phyloP scores from a whole-genome alignment of 2,329 filamentous ascomycete species.

The Cladosporium velox region DNA sequence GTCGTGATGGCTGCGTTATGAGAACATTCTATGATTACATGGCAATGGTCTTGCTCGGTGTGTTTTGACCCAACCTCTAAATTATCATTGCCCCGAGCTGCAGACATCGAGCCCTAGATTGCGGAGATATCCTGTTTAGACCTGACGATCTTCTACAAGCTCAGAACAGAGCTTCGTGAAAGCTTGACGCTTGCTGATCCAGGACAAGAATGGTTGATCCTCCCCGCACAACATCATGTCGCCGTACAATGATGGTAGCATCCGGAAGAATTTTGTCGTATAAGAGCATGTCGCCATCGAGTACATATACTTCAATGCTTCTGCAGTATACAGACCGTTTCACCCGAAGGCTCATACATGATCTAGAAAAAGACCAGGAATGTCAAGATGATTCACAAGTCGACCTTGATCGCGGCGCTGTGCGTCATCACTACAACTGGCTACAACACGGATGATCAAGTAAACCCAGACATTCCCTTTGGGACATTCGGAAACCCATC shows the following conservation, averaged over 20 bases:
- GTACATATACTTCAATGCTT: background rate
- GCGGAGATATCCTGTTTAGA: conserved; percentile 8
- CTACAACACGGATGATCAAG: conserved; percentile 27
- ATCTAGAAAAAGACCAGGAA: background rate
- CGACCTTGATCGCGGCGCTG: background rate
- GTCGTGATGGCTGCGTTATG: background rate
- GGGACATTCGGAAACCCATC: conserved; percentile 37
- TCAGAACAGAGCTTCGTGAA: conserved; percentile 7
- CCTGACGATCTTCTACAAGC: conserved; percentile 16
- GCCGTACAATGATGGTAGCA: background rate
- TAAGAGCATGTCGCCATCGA: background rate
- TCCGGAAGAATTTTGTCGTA: background rate
- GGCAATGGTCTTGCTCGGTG: background rate
- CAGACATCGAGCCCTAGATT: background rate
- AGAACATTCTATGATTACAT: background rate
- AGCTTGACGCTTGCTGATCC: conserved; percentile 1
- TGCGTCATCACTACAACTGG: background rate
- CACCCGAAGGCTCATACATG: background rate
- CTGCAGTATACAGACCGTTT: background rate
- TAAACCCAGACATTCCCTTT: conserved; percentile 28
- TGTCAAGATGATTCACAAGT: background rate
- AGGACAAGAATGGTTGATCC: background rate
- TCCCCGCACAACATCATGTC: conserved; percentile 8
- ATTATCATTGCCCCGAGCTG: conserved; percentile 7
- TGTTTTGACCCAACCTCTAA: background rate